phyloP scores from a whole-genome alignment of 805 yeast genomes.

The Starmerella powellii region DNA sequence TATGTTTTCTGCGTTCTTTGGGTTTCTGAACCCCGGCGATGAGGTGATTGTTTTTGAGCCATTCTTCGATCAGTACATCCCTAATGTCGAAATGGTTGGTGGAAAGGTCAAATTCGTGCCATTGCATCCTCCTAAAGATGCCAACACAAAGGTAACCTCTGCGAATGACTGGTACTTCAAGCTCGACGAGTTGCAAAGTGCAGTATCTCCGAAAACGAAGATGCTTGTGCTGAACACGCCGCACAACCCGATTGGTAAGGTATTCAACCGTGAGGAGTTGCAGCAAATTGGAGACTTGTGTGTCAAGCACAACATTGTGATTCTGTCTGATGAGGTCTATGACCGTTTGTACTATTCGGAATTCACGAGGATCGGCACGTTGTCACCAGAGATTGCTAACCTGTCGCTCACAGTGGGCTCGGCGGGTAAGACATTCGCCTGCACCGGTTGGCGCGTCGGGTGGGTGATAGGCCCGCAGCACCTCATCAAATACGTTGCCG shows the following conservation, averaged over 20 bases:
- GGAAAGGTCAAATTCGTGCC: slow-evolving; percentile 84
- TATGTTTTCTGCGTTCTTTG: slow-evolving; percentile 71
- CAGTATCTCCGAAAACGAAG: slow-evolving; percentile 66
- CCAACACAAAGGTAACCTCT: slow-evolving; percentile 47
- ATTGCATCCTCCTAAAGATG: slow-evolving; percentile 68
- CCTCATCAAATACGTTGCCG: slow-evolving; percentile 63
- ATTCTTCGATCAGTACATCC: slow-evolving; percentile 90
- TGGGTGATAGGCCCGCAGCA: slow-evolving; percentile 87
- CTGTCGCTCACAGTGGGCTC: slow-evolving; percentile 87
- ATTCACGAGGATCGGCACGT: slow-evolving; percentile 75
- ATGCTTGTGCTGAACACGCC: slow-evolving; percentile 85
- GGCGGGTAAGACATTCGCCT: slow-evolving; percentile 97
- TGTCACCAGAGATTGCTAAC: slow-evolving; percentile 64
- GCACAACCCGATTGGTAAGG: slow-evolving; percentile 92
- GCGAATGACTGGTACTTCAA: slow-evolving; percentile 85
- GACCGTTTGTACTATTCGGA: slow-evolving; percentile 70
- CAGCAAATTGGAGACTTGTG: slow-evolving; percentile 66
- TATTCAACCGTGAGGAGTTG: slow-evolving; percentile 67
- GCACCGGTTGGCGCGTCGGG: slow-evolving; percentile 98
- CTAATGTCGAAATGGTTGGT: slow-evolving; percentile 87
- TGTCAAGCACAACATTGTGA: slow-evolving; percentile 67
- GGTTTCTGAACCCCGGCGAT: slow-evolving; percentile 74
- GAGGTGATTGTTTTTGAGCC: slow-evolving; percentile 96
- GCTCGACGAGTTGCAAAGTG: slow-evolving; percentile 59
- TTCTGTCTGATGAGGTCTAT: slow-evolving; percentile 89